phyloP scores from a whole-genome alignment of 495 filamentous ascomycete genomes.

The Trichoderma gamsii region DNA sequence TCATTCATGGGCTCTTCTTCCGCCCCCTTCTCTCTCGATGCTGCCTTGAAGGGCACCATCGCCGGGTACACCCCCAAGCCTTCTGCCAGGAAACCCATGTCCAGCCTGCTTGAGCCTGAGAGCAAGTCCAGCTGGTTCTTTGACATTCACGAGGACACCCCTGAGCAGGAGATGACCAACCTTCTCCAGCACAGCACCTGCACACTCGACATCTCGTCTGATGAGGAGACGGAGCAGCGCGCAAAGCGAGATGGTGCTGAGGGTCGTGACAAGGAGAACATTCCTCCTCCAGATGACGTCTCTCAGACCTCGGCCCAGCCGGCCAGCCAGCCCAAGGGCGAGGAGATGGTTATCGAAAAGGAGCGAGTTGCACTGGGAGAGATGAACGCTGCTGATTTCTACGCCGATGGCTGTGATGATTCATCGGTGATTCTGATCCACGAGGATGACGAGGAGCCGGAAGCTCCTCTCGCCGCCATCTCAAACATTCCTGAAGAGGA shows the following conservation, averaged over 20 bases:
- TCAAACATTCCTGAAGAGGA: background rate
- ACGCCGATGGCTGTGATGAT: conserved; percentile 59
- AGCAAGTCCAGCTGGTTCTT: conserved; percentile 75
- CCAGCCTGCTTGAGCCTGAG: conserved; percentile 34
- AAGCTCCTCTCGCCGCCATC: conserved; percentile 8
- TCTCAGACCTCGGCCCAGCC: conserved; percentile 39
- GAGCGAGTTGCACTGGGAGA: conserved; percentile 64
- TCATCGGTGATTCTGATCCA: conserved; percentile 53
- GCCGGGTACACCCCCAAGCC: conserved; percentile 42
- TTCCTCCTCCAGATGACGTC: conserved; percentile 62
- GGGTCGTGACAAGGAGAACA: conserved; percentile 82
- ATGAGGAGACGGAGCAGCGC: conserved; percentile 53
- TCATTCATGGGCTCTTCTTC: conserved; percentile 32
- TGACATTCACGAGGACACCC: conserved; percentile 88
- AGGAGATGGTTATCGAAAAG: conserved; percentile 44
- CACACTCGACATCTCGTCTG: conserved; percentile 75
- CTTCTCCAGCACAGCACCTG: conserved; percentile 84
- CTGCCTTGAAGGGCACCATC: conserved; percentile 66
- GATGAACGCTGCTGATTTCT: conserved; percentile 67
- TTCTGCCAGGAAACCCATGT: conserved; percentile 20
- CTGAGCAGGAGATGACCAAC: conserved; percentile 82
- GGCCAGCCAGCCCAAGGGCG: conserved; percentile 22
- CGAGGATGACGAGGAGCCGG: conserved; percentile 38
- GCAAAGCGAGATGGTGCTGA: conserved; percentile 50
- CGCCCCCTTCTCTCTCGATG: conserved; percentile 70